A percentile compares a stretch with the other conserved stretches of the same genome.
Conservation (phyloP, 192 early-diverging fungal species). For the Tieghemiomyces parasiticus region DNA sequence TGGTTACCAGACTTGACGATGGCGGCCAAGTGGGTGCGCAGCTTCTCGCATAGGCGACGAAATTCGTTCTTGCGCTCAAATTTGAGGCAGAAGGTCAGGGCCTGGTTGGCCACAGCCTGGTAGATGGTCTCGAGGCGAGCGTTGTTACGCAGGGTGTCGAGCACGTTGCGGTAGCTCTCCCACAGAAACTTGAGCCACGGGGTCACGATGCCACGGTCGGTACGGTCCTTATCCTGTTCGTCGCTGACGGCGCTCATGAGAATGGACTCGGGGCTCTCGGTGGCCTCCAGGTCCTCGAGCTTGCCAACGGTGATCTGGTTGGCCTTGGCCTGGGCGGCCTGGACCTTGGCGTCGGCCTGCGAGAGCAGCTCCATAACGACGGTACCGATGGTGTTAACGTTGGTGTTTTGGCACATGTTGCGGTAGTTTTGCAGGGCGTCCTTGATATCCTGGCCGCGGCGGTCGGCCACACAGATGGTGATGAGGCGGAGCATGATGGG, state of each 20-base stretch:
- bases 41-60: slow-evolving; percentile 91
- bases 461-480: slow-evolving; percentile 73
- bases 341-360: slow-evolving; percentile 70
- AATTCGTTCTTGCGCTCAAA: slow-evolving; percentile 98
- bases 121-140: slow-evolving; percentile 86
- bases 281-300: slow-evolving; percentile 91
- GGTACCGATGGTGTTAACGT: slow-evolving; percentile 74
- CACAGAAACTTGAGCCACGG: slow-evolving; percentile 99
- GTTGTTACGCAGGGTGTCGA: slow-evolving; percentile 96
- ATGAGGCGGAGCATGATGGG: slow-evolving; percentile 90
- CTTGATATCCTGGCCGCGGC: slow-evolving; percentile 83
- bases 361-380: slow-evolving; percentile 82
- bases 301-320: slow-evolving; percentile 70
- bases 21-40: slow-evolving; percentile 84
- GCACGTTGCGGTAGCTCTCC: slow-evolving; percentile 97
- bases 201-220: slow-evolving; percentile 94
- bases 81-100: slow-evolving; percentile 90
- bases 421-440: slow-evolving; percentile 97
- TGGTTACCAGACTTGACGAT: slow-evolving; percentile 82
- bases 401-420: slow-evolving; percentile 94
- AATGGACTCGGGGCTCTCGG: slow-evolving; percentile 93
- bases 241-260: slow-evolving; percentile 89
- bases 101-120: slow-evolving; percentile 79
- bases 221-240: slow-evolving; percentile 88
- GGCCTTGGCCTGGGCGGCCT: slow-evolving; percentile 80